Evolutionary conservation across 306 rosid genomes (phyloP), one percentile per base, ranked within the genome.

Genomic region (Biancaea sappan): DNA sequence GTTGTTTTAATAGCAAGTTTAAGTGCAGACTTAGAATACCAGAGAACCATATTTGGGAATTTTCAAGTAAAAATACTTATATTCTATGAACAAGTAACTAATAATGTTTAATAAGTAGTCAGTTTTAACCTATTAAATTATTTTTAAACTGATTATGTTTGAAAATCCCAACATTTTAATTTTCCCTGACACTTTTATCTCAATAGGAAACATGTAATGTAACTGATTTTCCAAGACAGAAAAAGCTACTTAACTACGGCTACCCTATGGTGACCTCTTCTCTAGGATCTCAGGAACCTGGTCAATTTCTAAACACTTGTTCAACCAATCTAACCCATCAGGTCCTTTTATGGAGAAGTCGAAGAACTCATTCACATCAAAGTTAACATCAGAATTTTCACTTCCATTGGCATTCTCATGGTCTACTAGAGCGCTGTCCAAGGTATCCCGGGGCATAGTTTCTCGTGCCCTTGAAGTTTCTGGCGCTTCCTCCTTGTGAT

Each of bases 311-410:
- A 84, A 77, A 78, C 74, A 84, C 69, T 77, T 65, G 69, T 74
- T 81, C 41, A 84, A 52, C 85, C 85, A 84, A 24, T 84, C 81
- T 44, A 77, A 34, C 34, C 83, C 85, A 32, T 77, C 70, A 0
- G 85, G 56, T n/a, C 63, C 82, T 69, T 80, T 85, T 0, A 72
- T 8, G 0, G 83, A 69, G 73, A 80, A 74, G 67, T 80, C 76
- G 18, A 84, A 84, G 72, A 84, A 84, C 64, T 84, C 83, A 18
- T 81, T 80, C n/a, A 70, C 81, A 65, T 84, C 81, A 32, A 84
- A 84, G 56, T 47, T 65, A 12, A 48, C 19, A 3, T 69, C 81
- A 2, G 50, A 54, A 65, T 61, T 47, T 26, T 47, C 71, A 61
- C 25, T 53, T 16, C 44, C 69, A 18, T 29, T 62, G n/a, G 12